phyloP scores from a whole-genome alignment of 768 basidiomycete genomes.

The Suillus paluster region DNA sequence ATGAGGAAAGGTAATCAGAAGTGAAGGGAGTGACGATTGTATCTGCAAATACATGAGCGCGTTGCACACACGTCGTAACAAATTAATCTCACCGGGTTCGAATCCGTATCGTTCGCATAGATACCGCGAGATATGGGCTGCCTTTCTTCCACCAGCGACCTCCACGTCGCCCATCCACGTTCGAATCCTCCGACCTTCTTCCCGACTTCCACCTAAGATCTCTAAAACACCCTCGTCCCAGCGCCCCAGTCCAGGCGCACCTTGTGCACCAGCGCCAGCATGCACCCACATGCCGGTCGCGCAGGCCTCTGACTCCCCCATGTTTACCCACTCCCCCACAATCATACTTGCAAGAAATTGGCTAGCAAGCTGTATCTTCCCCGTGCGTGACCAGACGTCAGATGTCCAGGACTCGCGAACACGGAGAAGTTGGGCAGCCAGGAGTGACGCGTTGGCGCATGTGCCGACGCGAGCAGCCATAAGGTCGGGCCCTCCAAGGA shows the following conservation, averaged over 20 bases:
- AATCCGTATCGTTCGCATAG: conserved; percentile 83
- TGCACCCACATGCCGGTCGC: conserved; percentile 82
- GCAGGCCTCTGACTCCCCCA: conserved; percentile 78
- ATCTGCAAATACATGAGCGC: conserved; percentile 43
- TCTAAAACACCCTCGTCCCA: conserved; percentile 85
- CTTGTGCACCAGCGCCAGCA: conserved; percentile 24
- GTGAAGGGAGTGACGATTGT: conserved; percentile 78
- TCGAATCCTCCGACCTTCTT: conserved; percentile 73
- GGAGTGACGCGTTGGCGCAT: conserved; percentile 68
- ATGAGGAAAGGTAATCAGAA: conserved; percentile 74
- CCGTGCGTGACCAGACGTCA: conserved; percentile 80
- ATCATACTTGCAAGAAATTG: conserved; percentile 75
- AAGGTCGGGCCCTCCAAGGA: conserved; percentile 76
- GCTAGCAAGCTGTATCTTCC: conserved; percentile 76
- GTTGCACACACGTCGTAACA: neutral
- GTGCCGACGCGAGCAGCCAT: conserved; percentile 81
- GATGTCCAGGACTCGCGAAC: conserved; percentile 79
- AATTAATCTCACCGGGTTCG: conserved; percentile 58
- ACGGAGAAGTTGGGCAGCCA: conserved; percentile 76
- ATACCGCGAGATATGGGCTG: conserved; percentile 73
- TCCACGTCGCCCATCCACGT: conserved; percentile 88
- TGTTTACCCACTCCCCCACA: conserved; percentile 70
- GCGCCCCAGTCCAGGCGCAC: conserved; percentile 45
- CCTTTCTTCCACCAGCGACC: conserved; percentile 61
- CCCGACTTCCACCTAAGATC: conserved; percentile 74